Evolutionary conservation across 2,329 filamentous ascomycete species (phyloP).

Genomic region (Dichotomopilus funicola): DNA sequence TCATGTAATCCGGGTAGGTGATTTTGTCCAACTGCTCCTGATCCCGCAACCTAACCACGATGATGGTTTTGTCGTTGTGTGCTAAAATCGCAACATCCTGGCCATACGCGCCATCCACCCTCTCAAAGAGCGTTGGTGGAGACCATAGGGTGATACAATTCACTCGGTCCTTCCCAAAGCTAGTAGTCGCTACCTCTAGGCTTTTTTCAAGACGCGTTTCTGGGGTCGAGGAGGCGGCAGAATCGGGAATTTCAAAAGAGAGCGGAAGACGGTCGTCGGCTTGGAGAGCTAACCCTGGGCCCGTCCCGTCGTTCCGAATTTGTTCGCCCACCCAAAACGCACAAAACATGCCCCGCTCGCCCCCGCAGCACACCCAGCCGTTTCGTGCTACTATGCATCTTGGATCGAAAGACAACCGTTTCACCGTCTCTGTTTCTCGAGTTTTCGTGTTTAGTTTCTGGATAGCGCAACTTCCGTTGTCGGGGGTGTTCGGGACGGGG

Average conservation of each 20-base stretch:
- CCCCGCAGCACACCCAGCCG: constrained; percentile 87
- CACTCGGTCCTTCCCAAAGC: constrained; percentile 54
- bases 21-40: constrained; percentile 61
- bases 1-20: constrained; percentile 77
- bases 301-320: constrained; percentile 14
- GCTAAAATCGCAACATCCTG: constrained; percentile 63
- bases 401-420: constrained; percentile 64
- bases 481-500: constrained; percentile 55
- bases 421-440: constrained; percentile 67
- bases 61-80: constrained; percentile 89
- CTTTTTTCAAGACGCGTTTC: constrained; percentile 39
- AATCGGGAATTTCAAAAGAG: constrained; percentile 23
- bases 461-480: constrained; percentile 58
- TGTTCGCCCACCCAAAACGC: constrained; percentile 58
- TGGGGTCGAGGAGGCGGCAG: constrained; percentile 30
- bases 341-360: constrained; percentile 80
- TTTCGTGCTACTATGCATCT: constrained; percentile 80
- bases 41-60: constrained; percentile 69
- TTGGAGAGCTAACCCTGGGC: constrained; percentile 25
- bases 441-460: constrained; percentile 63
- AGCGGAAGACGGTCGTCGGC: constrained; percentile 25
- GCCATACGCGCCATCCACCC: constrained; percentile 36
- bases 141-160: constrained; percentile 63
- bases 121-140: constrained; percentile 35
- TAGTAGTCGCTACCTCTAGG: constrained; percentile 44